Percentiles rank a stretch among this genome's conserved stretches.
Evolutionary conservation across 192 early-diverging fungal species (phyloP).

Genomic region (Coemansia umbellata): DNA sequence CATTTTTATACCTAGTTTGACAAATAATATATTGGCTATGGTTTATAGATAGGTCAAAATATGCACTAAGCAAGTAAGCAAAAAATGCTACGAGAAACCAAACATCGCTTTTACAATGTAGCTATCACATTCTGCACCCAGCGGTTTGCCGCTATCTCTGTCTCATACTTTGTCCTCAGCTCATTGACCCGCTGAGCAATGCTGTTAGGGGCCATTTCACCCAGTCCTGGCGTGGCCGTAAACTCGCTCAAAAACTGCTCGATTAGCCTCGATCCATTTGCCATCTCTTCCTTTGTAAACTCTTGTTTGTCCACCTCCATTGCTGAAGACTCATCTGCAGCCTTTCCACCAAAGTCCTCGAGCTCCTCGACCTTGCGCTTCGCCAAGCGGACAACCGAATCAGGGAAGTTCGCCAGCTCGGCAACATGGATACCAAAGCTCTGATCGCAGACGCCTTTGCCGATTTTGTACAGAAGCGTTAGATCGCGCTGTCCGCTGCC

Average conservation of each 20-base stretch:
- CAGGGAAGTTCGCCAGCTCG: constrained; percentile 87
- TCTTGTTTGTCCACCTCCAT: constrained; percentile 18
- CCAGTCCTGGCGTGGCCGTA: constrained; percentile 27
- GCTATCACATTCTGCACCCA: constrained; percentile 61
- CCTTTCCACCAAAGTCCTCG: constrained; percentile 62
- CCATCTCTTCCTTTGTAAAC: constrained; percentile 35
- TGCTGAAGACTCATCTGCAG: background rate
- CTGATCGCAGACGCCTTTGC: constrained; percentile 79
- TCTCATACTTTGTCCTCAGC: constrained; percentile 56
- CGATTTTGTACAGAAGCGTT: constrained; percentile 89
- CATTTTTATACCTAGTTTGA: background rate
- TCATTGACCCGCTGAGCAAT: constrained; percentile 35
- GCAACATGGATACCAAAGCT: constrained; percentile 99
- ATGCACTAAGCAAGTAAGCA: background rate
- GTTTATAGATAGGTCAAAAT: too few relatives aligned
- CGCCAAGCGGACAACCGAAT: constrained; percentile 74
- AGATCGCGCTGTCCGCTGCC: constrained; percentile 55
- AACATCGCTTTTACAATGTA: constrained; percentile 20
- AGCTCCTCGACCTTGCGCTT: constrained; percentile 84
- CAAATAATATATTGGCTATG: background rate
- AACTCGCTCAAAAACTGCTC: constrained; percentile 57
- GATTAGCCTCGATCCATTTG: constrained; percentile 22
- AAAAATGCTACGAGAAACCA: too few relatives aligned
- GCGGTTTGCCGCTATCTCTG: constrained; percentile 56
- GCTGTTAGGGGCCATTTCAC: constrained; percentile 35